Percentiles rank a stretch among this genome's conserved stretches.
These are phyloP conservation scores for Chalara sp. DNA, from an alignment of 2,329 filamentous ascomycete genomes.

Conservation along the genomic window DNA sequence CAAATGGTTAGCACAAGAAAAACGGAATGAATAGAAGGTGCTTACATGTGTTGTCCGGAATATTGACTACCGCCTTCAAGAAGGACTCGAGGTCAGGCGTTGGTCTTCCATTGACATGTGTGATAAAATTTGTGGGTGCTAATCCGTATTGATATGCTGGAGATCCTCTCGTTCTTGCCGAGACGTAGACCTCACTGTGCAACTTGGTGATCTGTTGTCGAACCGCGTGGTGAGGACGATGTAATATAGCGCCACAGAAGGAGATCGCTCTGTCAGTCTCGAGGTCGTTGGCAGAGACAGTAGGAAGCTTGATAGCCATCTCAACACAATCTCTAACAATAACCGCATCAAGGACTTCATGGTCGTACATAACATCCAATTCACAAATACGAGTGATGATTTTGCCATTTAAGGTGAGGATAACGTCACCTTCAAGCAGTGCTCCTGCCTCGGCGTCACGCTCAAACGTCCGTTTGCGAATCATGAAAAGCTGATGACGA, in stretches of 20 bases:
- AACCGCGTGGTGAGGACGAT: conserved; percentile 91
- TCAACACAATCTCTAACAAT: conserved; percentile 82
- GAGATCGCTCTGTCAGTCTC: conserved; percentile 89
- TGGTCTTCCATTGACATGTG: conserved; percentile 82
- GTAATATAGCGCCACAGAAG: conserved; percentile 91
- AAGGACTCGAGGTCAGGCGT: conserved; percentile 81
- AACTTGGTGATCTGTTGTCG: conserved; percentile 95
- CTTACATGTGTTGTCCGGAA: conserved; percentile 88
- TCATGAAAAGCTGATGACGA: conserved; percentile 96
- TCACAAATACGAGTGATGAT: conserved; percentile 91
- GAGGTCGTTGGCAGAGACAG: conserved; percentile 80
- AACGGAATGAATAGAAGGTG: conserved; percentile 7
- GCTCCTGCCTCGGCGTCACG: conserved; percentile 45
- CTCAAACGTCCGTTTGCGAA: conserved; percentile 78
- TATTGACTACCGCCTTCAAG: conserved; percentile 72
- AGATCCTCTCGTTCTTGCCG: conserved; percentile 74
- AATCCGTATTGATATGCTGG: conserved; percentile 86
- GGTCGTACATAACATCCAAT: conserved; percentile 92
- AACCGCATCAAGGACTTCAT: conserved; percentile 74
- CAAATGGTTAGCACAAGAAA: conserved; percentile 2
- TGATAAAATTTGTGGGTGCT: conserved; percentile 95
- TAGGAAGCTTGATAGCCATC: conserved; percentile 69
- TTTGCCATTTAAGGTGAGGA: conserved; percentile 84
- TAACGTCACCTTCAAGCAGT: conserved; percentile 83
- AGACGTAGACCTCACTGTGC: conserved; percentile 94